Evolutionary conservation across 1,284 basidiomycete species (phyloP).

Genomic region (Ganoderma lingzhi): DNA sequence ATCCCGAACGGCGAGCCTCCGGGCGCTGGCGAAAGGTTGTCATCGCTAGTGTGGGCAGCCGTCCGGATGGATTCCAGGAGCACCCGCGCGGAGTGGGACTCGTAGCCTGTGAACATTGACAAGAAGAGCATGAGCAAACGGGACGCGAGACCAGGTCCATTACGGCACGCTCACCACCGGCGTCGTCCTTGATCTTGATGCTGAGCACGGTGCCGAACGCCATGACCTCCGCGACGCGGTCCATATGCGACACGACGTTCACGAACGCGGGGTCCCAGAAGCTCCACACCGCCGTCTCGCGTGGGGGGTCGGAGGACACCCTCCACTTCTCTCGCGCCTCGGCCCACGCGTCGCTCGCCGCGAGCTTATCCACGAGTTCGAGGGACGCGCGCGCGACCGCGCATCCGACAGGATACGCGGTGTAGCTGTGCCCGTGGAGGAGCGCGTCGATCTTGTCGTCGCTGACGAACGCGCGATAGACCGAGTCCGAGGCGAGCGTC

Average conservation of each 20-base stretch:
- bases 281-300: slow-evolving; percentile 70
- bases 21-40: slow-evolving; percentile 52
- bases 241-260: slow-evolving; percentile 62
- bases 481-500: slow-evolving; percentile 81
- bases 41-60: slow-evolving; percentile 32
- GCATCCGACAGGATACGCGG: slow-evolving; percentile 92
- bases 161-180: slow-evolving; percentile 55
- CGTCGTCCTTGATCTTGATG: slow-evolving; percentile 75
- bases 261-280: slow-evolving; percentile 89
- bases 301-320: slow-evolving; percentile 20
- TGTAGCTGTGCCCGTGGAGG: slow-evolving; percentile 96
- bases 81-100: slow-evolving; percentile 74
- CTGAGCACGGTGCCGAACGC: slow-evolving; percentile 89
- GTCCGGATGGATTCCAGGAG: slow-evolving; percentile 60
- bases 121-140: slow-evolving; percentile 8
- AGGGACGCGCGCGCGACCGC: slow-evolving; percentile 89
- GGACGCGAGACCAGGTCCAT: background rate
- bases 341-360: slow-evolving; percentile 60
- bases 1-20: slow-evolving; percentile 74
- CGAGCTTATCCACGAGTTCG: slow-evolving; percentile 64
- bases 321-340: slow-evolving; percentile 59
- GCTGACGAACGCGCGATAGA: slow-evolving; percentile 86
- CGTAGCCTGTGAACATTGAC: slow-evolving; percentile 64
- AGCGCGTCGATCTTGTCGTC: slow-evolving; percentile 86
- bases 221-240: slow-evolving; percentile 80